Base-by-base conservation (phyloP, 148 eudicot genomes). In the Rhododendron molle region DNA sequence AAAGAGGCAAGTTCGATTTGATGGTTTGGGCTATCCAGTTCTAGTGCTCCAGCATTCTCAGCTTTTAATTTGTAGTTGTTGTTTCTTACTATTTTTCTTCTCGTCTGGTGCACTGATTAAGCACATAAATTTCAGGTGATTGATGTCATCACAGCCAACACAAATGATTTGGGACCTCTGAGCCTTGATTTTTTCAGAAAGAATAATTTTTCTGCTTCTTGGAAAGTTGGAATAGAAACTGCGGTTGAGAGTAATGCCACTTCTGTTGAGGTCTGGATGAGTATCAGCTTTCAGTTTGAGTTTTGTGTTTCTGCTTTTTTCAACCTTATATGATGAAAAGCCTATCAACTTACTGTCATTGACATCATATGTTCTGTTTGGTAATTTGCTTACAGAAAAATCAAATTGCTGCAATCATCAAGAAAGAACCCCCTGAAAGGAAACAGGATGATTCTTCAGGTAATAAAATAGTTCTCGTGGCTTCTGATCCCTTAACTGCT, bases 131-230 rank as follows among this genome's bases (percentile, higher is more conserved):
- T 91, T 88, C 90, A 97, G 99, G 94, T 94, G 82, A 86, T 94
- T 83, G 95, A 95, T 87, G 92, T 90, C 87, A 94, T 95, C 49
- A 88, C 89, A 43, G 91, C 92, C 83, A 94, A 86, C 71, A 89
- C 93, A 74, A 87, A 94, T 84, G 98, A 95, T 87, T 78, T 94
- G 86, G 98, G 98, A 76, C 98, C 98, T 47, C 67, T 95, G 81
- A 93, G 91, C 87, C 93, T 97, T 84, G 98, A 95, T 86, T 89
- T 86, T 40, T 93, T 94, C 69, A 88, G 88, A 84, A 93, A 87
- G 82, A 92, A 85, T 72, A 95, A 94, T 83, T 86, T 90, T 85
- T 93, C 98, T 83, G 95, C 97, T 5, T 94, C 96, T 16, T 97
- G 96, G 98, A 94, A 90, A 85, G 78, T 91, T 84, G 94, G 90